Base-by-base conservation (phyloP, 2,329 filamentous ascomycete genomes). In the Colletotrichum cuscutae region DNA sequence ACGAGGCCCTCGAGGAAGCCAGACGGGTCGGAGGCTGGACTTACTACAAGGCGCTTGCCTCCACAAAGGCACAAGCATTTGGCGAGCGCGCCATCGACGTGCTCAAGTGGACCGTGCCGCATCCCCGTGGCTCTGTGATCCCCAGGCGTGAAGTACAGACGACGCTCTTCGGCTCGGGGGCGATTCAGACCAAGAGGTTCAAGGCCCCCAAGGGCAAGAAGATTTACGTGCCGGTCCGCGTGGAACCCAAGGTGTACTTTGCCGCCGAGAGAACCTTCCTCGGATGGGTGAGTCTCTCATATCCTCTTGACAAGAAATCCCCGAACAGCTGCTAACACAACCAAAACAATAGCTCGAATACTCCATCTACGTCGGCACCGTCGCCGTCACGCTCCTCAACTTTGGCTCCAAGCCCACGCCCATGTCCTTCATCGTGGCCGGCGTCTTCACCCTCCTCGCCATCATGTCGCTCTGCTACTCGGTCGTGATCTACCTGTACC, bases 191-290 rank as follows among this genome's bases (percentile, higher is more conserved):
- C 35, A 89, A 87, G 81, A 87, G 84, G 77, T 90, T 95, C 85
- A 92, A 91, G 80, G 93, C 94, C 9, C 94, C 94, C 13, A 92
- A 90, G 81, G 94, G 94, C 66, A 96, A 95, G 90, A 94, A 94
- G 82, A 98, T 99, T 72, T 96, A 98, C 79, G 97, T 99, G 28
- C 96, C 96, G 15, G 93, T 98, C 68, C 92, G 97, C 61, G 95
- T 99, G 42, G 97, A 99, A 83, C 97, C 97, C 42, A 99, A 99
- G 84, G 97, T 99, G 63, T 98, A 95, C 82, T 98, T 99, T 80
- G 97, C 97, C 26, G 95, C 95, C 1, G 97, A 99, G 83, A 91
- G 97, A 76, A 99, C 97, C 1, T 99, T 98, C 84, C 89, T 99
- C 70, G 94, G 95, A 75, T 99, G 97, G 95, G 92, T 93, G 84